Percentiles rank a stretch among this genome's conserved stretches.
These are phyloP conservation scores for Adansonia madagascariensis DNA, from an alignment of 441 rosid genomes.

Conservation along the genomic window DNA sequence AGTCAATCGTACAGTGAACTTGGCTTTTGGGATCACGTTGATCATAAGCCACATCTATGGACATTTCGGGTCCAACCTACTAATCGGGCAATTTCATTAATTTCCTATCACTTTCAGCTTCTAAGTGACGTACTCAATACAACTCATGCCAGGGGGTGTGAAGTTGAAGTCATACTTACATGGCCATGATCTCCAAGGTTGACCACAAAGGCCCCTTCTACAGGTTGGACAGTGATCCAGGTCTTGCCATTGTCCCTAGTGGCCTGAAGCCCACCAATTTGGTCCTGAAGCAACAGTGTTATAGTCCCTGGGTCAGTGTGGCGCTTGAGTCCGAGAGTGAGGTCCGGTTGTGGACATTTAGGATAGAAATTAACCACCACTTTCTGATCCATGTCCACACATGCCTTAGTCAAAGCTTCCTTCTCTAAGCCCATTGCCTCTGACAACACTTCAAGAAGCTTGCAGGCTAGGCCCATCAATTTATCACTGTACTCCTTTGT, in stretches of 20 bases:
- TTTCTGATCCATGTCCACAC: conserved; percentile 96
- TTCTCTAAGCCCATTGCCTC: conserved; percentile 91
- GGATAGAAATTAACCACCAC: conserved; percentile 91
- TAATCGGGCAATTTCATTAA: neutral
- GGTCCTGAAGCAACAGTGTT: conserved; percentile 92
- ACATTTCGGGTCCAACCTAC: neutral
- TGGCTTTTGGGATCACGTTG: too few species aligned
- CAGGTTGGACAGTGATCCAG: conserved; percentile 94
- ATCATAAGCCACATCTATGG: neutral
- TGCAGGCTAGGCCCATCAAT: conserved; percentile 78
- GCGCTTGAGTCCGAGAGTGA: conserved; percentile 91
- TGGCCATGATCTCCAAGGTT: conserved; percentile 95
- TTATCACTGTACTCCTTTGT: conserved; percentile 71
- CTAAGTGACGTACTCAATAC: too few species aligned
- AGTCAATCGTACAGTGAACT: too few species aligned
- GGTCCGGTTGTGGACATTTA: conserved; percentile 92
- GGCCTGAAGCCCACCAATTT: conserved; percentile 93
- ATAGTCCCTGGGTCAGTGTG: conserved; percentile 97
- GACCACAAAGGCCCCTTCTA: conserved; percentile 88
- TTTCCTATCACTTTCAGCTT: too few species aligned
- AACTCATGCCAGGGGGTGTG: neutral
- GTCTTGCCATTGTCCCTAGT: conserved; percentile 76
- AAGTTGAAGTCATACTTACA: conserved; percentile 46
- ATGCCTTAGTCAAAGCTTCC: conserved; percentile 79
- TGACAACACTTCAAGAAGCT: conserved; percentile 79